Conservation (phyloP, 192 early-diverging fungal species). For the Chytriomyces sp. region DNA sequence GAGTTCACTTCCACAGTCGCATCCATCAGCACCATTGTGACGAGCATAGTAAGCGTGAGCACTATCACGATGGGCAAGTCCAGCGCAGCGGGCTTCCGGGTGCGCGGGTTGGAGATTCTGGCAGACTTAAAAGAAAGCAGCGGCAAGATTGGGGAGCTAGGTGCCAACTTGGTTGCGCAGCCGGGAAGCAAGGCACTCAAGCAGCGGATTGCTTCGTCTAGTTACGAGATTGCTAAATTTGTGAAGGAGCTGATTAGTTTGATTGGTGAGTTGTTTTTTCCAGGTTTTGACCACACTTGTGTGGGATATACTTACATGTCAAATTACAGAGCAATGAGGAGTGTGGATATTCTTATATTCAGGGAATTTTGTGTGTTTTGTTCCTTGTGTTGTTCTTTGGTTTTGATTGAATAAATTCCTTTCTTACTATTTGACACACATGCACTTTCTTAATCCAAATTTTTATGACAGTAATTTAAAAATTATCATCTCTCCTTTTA, state of each 20-base stretch:
- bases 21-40: constrained; percentile 62
- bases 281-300: neutral
- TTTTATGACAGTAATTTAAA: neutral
- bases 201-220: constrained; percentile 77
- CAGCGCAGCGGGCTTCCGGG: constrained; percentile 36
- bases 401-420: neutral
- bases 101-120: constrained; percentile 62
- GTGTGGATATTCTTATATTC: neutral
- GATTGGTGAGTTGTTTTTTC: constrained; percentile 44
- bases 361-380: neutral
- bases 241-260: constrained; percentile 82
- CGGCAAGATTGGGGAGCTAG: constrained; percentile 60
- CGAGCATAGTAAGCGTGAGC: constrained; percentile 55
- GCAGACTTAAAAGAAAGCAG: constrained; percentile 56
- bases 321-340: neutral
- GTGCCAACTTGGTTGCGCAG: constrained; percentile 48
- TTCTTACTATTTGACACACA: neutral
- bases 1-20: constrained; percentile 60
- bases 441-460: neutral
- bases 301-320: neutral
- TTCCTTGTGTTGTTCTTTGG: neutral
- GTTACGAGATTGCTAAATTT: constrained; percentile 88
- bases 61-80: constrained; percentile 51
- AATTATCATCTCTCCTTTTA: neutral
- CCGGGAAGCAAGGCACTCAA: constrained; percentile 68